These are phyloP conservation scores for Oidiodendron maius DNA, from an alignment of 495 filamentous ascomycete species.

Conservation along the genomic window DNA sequence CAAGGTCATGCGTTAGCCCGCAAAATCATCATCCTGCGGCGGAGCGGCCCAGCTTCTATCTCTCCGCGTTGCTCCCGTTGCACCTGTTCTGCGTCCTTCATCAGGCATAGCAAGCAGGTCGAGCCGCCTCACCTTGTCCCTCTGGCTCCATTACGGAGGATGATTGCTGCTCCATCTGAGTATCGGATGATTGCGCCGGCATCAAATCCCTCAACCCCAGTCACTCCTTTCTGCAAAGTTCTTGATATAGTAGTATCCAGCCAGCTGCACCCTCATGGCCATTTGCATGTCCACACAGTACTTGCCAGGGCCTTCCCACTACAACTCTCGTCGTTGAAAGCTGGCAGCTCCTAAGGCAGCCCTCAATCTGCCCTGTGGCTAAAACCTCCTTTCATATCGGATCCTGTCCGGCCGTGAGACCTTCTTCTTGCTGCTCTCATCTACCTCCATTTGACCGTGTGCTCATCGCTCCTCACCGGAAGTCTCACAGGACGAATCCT, in stretches of 20 bases:
- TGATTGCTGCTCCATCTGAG: constrained; percentile 23
- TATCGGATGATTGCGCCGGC: constrained; percentile 22
- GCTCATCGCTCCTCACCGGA: constrained; percentile 11
- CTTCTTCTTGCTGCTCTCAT: constrained; percentile 1
- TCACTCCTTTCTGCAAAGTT: constrained; percentile 18
- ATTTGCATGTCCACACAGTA: constrained; percentile 18
- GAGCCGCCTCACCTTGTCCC: constrained; percentile 12
- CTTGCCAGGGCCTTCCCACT: constrained; percentile 5
- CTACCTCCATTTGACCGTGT: constrained; percentile 12
- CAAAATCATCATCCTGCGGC: constrained; percentile 12
- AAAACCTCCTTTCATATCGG: constrained; percentile 7
- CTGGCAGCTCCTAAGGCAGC: constrained; percentile 13
- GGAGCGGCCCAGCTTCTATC: constrained; percentile 19
- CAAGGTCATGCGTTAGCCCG: constrained; percentile 24
- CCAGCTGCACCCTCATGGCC: constrained; percentile 13
- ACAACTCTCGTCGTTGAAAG: constrained; percentile 17
- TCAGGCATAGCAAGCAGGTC: constrained; percentile 20
- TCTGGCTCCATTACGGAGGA: constrained; percentile 17
- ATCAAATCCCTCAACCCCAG: constrained; percentile 14
- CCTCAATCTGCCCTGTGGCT: constrained; percentile 18
- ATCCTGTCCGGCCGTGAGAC: background rate
- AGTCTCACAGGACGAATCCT: constrained; percentile 14
- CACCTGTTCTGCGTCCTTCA: constrained; percentile 8
- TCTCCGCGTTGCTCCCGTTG: constrained; percentile 15
- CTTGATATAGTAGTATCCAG: constrained; percentile 19